Evolutionary conservation across 306 rosid genomes (phyloP).

Genomic region (Prunus mongolica): DNA sequence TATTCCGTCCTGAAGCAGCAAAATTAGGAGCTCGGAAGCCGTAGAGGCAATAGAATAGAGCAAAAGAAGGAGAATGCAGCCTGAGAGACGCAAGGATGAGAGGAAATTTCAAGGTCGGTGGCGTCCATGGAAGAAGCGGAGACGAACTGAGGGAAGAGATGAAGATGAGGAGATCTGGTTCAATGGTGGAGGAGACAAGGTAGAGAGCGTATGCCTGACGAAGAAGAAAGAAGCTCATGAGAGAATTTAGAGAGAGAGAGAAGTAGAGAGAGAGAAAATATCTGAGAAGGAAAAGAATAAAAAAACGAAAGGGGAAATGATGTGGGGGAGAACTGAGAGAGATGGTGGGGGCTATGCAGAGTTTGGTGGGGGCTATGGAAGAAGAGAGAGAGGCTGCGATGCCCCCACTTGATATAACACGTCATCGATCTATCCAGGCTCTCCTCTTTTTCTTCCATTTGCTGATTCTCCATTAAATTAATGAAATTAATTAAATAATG

Average conservation of each 20-base stretch:
- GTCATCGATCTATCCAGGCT: background rate
- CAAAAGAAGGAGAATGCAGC: constrained; percentile 12
- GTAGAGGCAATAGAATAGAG: background rate
- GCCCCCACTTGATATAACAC: constrained; percentile 32
- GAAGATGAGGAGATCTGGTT: constrained; percentile 15
- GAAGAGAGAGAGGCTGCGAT: background rate
- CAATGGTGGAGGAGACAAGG: background rate
- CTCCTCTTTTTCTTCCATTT: background rate
- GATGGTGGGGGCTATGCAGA: constrained; percentile 7
- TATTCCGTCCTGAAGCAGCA: background rate
- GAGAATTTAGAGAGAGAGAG: background rate
- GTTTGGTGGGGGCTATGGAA: constrained; percentile 10
- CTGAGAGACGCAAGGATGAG: background rate
- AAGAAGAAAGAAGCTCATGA: background rate
- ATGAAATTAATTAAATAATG: too few relatives aligned
- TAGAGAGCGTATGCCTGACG: background rate
- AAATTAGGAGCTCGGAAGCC: constrained; percentile 1
- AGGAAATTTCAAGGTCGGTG: constrained; percentile 3
- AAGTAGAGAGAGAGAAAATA: constrained; percentile 22
- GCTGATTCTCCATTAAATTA: background rate
- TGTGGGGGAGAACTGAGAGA: background rate
- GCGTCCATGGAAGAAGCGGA: background rate
- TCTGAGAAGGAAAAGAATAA: constrained; percentile 14
- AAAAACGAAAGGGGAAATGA: constrained; percentile 5
- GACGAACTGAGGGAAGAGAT: background rate